Conservation (phyloP, 2,329 filamentous ascomycete species). For the Nigrospora oryzae region DNA sequence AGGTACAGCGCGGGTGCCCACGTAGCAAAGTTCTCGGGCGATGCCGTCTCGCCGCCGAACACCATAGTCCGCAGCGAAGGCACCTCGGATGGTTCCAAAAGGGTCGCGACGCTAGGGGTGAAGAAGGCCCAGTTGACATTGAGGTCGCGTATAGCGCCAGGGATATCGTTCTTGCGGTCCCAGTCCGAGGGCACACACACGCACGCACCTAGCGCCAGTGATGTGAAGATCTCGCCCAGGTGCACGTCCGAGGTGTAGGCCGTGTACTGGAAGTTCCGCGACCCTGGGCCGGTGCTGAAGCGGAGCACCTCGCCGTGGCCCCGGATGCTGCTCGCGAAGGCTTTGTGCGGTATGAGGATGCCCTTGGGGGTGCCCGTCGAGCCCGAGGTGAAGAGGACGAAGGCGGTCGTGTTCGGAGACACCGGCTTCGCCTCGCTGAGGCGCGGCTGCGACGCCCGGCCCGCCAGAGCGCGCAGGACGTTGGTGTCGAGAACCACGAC, state of each 20-base stretch:
- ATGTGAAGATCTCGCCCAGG: neutral
- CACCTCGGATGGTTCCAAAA: conserved; percentile 11
- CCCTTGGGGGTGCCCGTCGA: neutral
- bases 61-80: conserved; percentile 10
- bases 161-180: conserved; percentile 14
- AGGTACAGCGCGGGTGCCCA: conserved; percentile 7
- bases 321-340: neutral
- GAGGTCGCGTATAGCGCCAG: conserved; percentile 9
- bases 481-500: neutral
- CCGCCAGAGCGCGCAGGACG: neutral
- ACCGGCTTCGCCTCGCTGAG: too few species aligned
- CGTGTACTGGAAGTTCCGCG: neutral
- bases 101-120: conserved; percentile 11
- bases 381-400: neutral
- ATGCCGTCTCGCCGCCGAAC: conserved; percentile 21
- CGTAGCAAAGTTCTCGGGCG: conserved; percentile 6
- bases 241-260: neutral
- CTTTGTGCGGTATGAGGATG: neutral
- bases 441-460: neutral
- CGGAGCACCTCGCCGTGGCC: neutral
- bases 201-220: neutral
- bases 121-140: conserved; percentile 10
- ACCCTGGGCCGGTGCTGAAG: neutral
- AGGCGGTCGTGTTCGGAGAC: neutral
- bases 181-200: neutral